These are phyloP conservation scores for Eragrostis nindensis DNA, from an alignment of 176 grass and related monocot species.

Conservation along the genomic window DNA sequence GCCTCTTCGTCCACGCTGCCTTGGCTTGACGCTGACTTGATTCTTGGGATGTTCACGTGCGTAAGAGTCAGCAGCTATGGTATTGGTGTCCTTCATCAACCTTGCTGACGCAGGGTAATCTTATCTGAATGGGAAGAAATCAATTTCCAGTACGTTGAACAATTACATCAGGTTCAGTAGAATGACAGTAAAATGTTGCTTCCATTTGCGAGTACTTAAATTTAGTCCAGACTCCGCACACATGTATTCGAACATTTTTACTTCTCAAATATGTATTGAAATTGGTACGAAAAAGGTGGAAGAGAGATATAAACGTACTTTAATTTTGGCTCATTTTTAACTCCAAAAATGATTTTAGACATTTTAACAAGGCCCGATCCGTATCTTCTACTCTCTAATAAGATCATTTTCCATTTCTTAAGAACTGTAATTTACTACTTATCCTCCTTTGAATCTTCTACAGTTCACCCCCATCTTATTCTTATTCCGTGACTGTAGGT, in stretches of 20 bases:
- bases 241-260: not conserved
- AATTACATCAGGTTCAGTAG: not conserved
- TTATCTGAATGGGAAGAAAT: constrained; percentile 17
- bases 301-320: not conserved
- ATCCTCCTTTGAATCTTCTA: not conserved
- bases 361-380: not conserved
- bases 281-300: not conserved
- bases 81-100: not conserved
- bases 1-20: constrained; percentile 8
- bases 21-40: constrained; percentile 32
- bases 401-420: not conserved
- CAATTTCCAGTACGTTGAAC: not conserved
- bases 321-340: not conserved
- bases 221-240: too few relatives aligned
- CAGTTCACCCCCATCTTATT: not conserved
- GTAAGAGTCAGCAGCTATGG: not conserved
- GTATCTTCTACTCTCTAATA: not conserved
- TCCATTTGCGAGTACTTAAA: not conserved
- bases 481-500: not conserved
- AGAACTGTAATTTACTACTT: not conserved
- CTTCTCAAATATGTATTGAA: not conserved
- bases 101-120: not conserved
- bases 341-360: not conserved
- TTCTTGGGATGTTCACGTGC: constrained; percentile 12
- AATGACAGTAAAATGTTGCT: not conserved